Base-by-base conservation (phyloP, 148 eudicot genomes). In the Vaccinium vitisidaea region DNA sequence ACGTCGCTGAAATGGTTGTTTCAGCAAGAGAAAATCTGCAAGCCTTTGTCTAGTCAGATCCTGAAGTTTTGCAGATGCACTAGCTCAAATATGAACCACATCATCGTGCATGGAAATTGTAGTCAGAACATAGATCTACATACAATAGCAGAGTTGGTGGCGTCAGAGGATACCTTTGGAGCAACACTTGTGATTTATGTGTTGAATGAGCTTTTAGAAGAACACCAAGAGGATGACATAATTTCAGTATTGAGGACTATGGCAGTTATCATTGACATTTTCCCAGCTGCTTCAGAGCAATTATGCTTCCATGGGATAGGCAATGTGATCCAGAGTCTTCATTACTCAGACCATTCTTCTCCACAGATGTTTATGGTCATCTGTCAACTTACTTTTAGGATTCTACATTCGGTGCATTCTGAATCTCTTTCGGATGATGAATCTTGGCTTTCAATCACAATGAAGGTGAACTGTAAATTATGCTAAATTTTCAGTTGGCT, bases 1-100 rank as follows among this genome's bases (percentile, higher is more conserved):
- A 88, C 87, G 61, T 91, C 99, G 53, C 80, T 95, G 75, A 92
- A 89, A 88, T 97, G 99, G 99, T 82, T 97, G 84, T 97, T 97
- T 88, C 98, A 94, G 89, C 96, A 97, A 86, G 98, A 95, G 79
- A 91, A 87, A 87, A 89, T 97, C 73, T 83, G 89, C 90, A 90
- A 90, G 84, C 84, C 88, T 32, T 88, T 97, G 86, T 90, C 92
- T 77, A n/a, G 65, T 84, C 95, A 93, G 86, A 91, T 97, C 84
- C 88, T 97, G 71, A 91, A 89, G 61, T 89, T 92, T 58, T 94
- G 96, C 90, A 91, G 89, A 89, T 85, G 87, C 80, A 83, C 76
- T 69, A 80, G 49, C 79, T 86, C 91, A 16, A 79, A 61, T 77
- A 83, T 82, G 52, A 81, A 88, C 18, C 87, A 82, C 63, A 61